Percentiles rank a stretch among this genome's conserved stretches.
These are phyloP conservation scores for Irpex sp. DNA, from an alignment of 1,284 basidiomycete genomes.

Conservation along the genomic window DNA sequence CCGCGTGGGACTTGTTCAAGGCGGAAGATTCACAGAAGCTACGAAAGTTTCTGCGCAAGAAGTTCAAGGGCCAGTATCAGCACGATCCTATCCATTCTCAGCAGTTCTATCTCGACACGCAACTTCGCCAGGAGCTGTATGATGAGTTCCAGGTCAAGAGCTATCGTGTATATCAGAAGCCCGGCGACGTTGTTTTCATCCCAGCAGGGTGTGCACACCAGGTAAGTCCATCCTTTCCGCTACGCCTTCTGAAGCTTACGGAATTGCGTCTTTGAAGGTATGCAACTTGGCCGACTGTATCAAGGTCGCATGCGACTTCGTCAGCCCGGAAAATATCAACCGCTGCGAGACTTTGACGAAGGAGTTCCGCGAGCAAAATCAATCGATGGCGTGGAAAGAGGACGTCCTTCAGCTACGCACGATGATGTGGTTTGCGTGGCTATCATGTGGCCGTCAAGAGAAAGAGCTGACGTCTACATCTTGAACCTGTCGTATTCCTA, in stretches of 20 bases:
- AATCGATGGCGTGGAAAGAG: slow-evolving; percentile 87
- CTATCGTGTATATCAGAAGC: slow-evolving; percentile 83
- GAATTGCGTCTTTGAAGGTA: slow-evolving; percentile 41
- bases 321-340: slow-evolving; percentile 87
- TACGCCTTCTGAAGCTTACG: background rate
- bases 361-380: slow-evolving; percentile 89
- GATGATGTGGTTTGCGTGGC: slow-evolving; percentile 93
- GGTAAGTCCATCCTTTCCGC: slow-evolving; percentile 39
- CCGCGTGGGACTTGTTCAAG: slow-evolving; percentile 90
- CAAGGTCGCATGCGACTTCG: slow-evolving; percentile 96
- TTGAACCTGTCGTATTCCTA: background rate
- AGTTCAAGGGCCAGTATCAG: slow-evolving; percentile 46
- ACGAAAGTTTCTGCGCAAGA: slow-evolving; percentile 66
- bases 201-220: slow-evolving; percentile 96
- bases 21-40: slow-evolving; percentile 81
- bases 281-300: slow-evolving; percentile 89
- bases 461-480: slow-evolving; percentile 31
- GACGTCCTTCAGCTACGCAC: slow-evolving; percentile 89
- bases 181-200: slow-evolving; percentile 94
- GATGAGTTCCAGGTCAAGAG: slow-evolving; percentile 70
- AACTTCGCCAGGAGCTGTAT: slow-evolving; percentile 65
- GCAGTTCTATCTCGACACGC: slow-evolving; percentile 78
- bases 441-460: slow-evolving; percentile 57
- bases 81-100: slow-evolving; percentile 92
- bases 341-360: slow-evolving; percentile 81